Percentiles rank a stretch among this genome's conserved stretches.
These are phyloP conservation scores for Aaosphaeria arxii DNA, from an alignment of 2,329 filamentous ascomycete genomes.

Conservation along the genomic window DNA sequence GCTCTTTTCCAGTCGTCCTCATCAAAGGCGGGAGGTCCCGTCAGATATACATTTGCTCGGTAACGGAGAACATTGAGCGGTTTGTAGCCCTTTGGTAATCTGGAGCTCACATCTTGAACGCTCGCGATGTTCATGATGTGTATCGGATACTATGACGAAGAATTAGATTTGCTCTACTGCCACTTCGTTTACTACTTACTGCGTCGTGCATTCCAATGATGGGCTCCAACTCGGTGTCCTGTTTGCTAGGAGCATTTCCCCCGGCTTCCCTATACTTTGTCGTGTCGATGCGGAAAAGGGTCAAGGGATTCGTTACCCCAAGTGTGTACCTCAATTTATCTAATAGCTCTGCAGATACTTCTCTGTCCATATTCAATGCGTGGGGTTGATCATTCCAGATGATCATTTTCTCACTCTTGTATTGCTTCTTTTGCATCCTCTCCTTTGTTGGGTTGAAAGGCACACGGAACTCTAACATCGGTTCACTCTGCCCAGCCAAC, in stretches of 20 bases:
- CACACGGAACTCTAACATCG: slow-evolving; percentile 64
- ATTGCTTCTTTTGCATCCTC: slow-evolving; percentile 59
- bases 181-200: slow-evolving; percentile 42
- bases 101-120: slow-evolving; percentile 58
- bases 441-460: slow-evolving; percentile 60
- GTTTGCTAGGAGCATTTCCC: slow-evolving; percentile 57
- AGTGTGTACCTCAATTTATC: slow-evolving; percentile 63
- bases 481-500: slow-evolving; percentile 42
- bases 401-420: slow-evolving; percentile 58
- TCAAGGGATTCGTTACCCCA: slow-evolving; percentile 63
- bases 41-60: slow-evolving; percentile 69
- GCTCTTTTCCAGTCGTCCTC: slow-evolving; percentile 70
- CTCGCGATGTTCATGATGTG: slow-evolving; percentile 66
- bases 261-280: slow-evolving; percentile 56
- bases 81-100: slow-evolving; percentile 54
- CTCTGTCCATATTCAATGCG: slow-evolving; percentile 44
- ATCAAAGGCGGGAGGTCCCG: slow-evolving; percentile 61
- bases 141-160: slow-evolving; percentile 58
- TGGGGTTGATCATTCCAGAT: slow-evolving; percentile 62
- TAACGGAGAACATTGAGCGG: slow-evolving; percentile 63
- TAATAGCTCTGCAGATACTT: slow-evolving; percentile 54
- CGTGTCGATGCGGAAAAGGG: slow-evolving; percentile 66
- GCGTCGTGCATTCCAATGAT: slow-evolving; percentile 68
- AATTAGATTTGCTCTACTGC: neutral
- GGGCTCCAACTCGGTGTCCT: slow-evolving; percentile 61